phyloP scores from a whole-genome alignment of 2,329 filamentous ascomycete species.

The Aspergillus uvarum region DNA sequence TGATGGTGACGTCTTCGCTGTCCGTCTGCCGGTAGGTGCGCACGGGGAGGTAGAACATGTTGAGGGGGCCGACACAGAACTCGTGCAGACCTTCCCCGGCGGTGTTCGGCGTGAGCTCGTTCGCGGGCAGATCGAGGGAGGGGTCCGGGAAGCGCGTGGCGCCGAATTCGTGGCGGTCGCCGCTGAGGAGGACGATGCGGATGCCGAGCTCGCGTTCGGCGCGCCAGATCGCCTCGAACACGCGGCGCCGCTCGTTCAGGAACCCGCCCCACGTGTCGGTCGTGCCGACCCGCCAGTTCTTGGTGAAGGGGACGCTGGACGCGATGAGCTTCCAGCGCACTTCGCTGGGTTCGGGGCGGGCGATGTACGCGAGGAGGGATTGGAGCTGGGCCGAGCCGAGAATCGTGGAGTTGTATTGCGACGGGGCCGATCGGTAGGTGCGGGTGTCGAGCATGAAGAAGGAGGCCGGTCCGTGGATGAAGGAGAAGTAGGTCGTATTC shows the following conservation, averaged over 20 bases:
- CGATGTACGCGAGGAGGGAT: conserved; percentile 76
- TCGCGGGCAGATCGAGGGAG: conserved; percentile 17
- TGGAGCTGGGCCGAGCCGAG: conserved; percentile 75
- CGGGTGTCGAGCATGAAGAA: conserved; percentile 96
- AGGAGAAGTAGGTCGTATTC: conserved; percentile 81
- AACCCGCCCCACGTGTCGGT: conserved; percentile 95
- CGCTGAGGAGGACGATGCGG: conserved; percentile 80
- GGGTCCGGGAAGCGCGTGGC: conserved; percentile 71
- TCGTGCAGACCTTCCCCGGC: conserved; percentile 64
- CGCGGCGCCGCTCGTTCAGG: conserved; percentile 70
- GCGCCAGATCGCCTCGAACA: conserved; percentile 92
- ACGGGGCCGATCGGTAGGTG: conserved; percentile 67
- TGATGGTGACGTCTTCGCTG: conserved; percentile 76
- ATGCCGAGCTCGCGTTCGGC: conserved; percentile 67
- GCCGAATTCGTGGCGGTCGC: conserved; percentile 95
- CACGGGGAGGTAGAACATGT: conserved; percentile 88
- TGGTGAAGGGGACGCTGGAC: conserved; percentile 90
- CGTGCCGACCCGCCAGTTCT: conserved; percentile 90
- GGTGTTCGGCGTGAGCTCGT: conserved; percentile 23
- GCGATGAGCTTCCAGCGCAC: conserved; percentile 93
- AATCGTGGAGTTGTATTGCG: conserved; percentile 71
- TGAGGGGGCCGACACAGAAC: conserved; percentile 86
- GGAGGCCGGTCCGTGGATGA: conserved; percentile 82
- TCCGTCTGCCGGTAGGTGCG: conserved; percentile 81
- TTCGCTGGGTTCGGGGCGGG: conserved; percentile 68